Percentiles rank a stretch among this genome's conserved stretches.
These are phyloP conservation scores for Kockovaella imperatae DNA, from an alignment of 768 basidiomycete genomes.

Conservation along the genomic window DNA sequence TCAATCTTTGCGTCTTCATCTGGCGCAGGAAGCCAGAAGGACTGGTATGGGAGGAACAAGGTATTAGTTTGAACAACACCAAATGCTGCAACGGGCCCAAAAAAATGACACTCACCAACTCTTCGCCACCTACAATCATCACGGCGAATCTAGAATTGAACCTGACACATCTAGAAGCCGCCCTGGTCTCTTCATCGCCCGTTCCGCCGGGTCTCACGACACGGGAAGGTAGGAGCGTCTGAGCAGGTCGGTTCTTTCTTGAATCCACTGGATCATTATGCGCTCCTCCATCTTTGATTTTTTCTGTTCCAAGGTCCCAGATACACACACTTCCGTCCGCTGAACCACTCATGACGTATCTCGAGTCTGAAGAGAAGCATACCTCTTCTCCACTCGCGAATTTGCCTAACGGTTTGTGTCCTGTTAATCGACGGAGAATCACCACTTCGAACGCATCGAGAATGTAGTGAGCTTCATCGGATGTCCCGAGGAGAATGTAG, in stretches of 20 bases:
- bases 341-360: slow-evolving; percentile 71
- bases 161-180: slow-evolving; percentile 73
- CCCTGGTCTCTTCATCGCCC: slow-evolving; percentile 66
- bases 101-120: slow-evolving; percentile 56
- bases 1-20: slow-evolving; percentile 26
- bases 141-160: slow-evolving; percentile 87
- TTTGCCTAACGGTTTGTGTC: slow-evolving; percentile 65
- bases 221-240: slow-evolving; percentile 51
- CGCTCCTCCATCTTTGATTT: slow-evolving; percentile 9
- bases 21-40: slow-evolving; percentile 61
- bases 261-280: slow-evolving; percentile 36
- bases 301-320: slow-evolving; percentile 60
- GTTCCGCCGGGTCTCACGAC: slow-evolving; percentile 6
- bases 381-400: slow-evolving; percentile 91
- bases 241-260: slow-evolving; percentile 23
- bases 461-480: slow-evolving; percentile 85
- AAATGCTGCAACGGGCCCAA: slow-evolving; percentile 45
- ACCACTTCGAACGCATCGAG: slow-evolving; percentile 82
- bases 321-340: slow-evolving; percentile 69
- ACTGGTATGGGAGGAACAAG: slow-evolving; percentile 42
- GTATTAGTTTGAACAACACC: slow-evolving; percentile 30
- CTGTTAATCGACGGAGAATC: slow-evolving; percentile 75
- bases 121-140: slow-evolving; percentile 53
- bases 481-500: slow-evolving; percentile 84
- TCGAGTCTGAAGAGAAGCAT: slow-evolving; percentile 88